Percentiles rank a stretch among this genome's conserved stretches.
phyloP scores from a whole-genome alignment of 805 yeast genomes.

The Tetrapisispora iriomotensis region DNA sequence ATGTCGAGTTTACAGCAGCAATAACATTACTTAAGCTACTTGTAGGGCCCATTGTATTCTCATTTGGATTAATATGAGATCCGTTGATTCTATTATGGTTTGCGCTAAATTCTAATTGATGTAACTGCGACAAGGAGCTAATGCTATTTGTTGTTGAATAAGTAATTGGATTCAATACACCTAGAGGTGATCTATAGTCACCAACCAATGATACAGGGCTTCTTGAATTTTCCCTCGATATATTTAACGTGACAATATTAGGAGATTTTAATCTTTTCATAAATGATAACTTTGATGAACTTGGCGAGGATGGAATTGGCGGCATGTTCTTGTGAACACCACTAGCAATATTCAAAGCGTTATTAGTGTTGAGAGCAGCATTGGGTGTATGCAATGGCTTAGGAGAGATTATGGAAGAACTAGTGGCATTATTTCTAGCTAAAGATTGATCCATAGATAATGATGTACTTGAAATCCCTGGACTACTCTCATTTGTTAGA shows the following conservation, averaged over 20 bases:
- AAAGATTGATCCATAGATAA: not conserved
- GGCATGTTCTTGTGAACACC: not conserved
- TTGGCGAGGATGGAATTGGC: conserved; percentile 7
- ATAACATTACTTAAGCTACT: not conserved
- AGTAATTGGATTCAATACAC: conserved; percentile 13
- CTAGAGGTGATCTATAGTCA: conserved; percentile 19
- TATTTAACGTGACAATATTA: conserved; percentile 26
- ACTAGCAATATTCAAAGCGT: not conserved
- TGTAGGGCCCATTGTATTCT: not conserved
- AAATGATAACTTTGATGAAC: conserved; percentile 20
- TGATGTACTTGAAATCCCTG: not conserved
- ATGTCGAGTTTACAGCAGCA: conserved; percentile 1
- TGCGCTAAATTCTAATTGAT: conserved; percentile 3
- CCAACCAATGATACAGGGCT: conserved; percentile 20
- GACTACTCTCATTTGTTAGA: not conserved
- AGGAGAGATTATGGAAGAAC: conserved; percentile 12
- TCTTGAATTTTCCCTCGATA: conserved; percentile 26
- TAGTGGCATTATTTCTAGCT: conserved; percentile 6
- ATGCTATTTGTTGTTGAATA: conserved; percentile 7
- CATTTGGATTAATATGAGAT: not conserved
- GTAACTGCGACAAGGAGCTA: conserved; percentile 6
- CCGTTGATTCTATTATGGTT: not conserved
- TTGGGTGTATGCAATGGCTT: conserved; percentile 18
- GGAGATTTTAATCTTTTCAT: conserved; percentile 25
- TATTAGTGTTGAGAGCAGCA: conserved; percentile 14